phyloP scores from a whole-genome alignment of 805 yeast genomes.

The Metahyphopichia silvanorum region DNA sequence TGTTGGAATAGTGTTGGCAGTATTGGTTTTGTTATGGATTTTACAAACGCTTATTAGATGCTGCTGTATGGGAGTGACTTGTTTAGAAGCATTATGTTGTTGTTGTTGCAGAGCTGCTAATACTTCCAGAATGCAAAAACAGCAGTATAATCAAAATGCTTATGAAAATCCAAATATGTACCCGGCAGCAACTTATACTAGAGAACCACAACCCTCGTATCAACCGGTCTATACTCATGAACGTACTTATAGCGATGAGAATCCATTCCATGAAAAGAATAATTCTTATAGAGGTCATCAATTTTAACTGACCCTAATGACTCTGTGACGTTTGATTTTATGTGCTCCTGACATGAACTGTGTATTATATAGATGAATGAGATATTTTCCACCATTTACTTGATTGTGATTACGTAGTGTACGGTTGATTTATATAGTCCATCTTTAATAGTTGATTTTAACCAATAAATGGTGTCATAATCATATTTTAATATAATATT shows the following conservation, averaged over 20 bases:
- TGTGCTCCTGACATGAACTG: no score
- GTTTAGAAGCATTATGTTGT: conserved; percentile 45
- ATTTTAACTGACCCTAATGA: conserved; percentile 1
- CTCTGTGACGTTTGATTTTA: no score
- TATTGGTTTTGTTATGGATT: conserved; percentile 53
- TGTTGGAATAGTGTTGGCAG: conserved; percentile 63
- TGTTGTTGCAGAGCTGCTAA: conserved; percentile 41
- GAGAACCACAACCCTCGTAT: conserved; percentile 5
- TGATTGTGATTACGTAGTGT: no score
- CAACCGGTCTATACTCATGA: conserved; percentile 1
- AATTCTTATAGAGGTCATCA: conserved; percentile 1
- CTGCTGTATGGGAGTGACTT: conserved; percentile 48
- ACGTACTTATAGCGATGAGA: neutral
- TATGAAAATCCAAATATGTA: conserved; percentile 35
- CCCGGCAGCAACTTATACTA: conserved; percentile 9
- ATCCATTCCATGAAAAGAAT: conserved; percentile 1
- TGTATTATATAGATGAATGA: no score
- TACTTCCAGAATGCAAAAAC: conserved; percentile 7
- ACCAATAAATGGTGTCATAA: no score
- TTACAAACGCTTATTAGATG: conserved; percentile 54
- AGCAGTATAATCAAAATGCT: conserved; percentile 12
- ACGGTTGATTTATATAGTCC: no score
- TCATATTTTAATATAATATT: no score
- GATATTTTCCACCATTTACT: no score
- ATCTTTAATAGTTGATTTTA: no score